A percentile compares a stretch with the other conserved stretches of the same genome.
These are phyloP conservation scores for Naumovozyma castellii DNA, from an alignment of 805 yeast genomes.

Conservation along the genomic window DNA sequence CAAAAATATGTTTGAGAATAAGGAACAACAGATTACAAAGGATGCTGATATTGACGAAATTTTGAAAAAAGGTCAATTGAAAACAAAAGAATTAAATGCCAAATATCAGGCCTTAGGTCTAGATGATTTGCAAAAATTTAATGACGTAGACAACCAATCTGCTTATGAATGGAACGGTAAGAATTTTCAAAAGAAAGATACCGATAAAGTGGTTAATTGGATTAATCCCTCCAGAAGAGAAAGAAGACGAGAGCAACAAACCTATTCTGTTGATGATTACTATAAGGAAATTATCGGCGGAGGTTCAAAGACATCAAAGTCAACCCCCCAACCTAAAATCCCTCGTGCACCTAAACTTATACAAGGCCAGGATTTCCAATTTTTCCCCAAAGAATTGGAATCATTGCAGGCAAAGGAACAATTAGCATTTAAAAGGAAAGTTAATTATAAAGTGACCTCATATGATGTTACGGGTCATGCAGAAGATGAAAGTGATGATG, in stretches of 20 bases:
- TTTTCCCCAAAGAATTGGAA: constrained; percentile 47
- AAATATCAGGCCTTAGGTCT: constrained; percentile 80
- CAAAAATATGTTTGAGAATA: constrained; percentile 64
- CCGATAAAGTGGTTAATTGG: constrained; percentile 42
- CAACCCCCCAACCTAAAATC: constrained; percentile 33
- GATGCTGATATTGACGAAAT: constrained; percentile 76
- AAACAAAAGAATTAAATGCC: constrained; percentile 68
- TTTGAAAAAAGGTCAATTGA: constrained; percentile 68
- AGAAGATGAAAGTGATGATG: constrained; percentile 40
- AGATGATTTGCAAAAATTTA: constrained; percentile 87
- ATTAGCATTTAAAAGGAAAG: constrained; percentile 49
- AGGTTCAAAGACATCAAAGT: constrained; percentile 24
- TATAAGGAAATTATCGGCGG: constrained; percentile 54
- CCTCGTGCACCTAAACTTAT: constrained; percentile 58
- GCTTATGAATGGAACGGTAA: constrained; percentile 98
- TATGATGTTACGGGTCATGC: constrained; percentile 49
- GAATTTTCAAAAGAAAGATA: constrained; percentile 34
- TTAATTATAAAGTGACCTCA: constrained; percentile 47
- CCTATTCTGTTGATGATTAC: constrained; percentile 67
- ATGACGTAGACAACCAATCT: constrained; percentile 59
- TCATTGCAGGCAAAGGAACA: constrained; percentile 56
- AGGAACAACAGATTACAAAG: constrained; percentile 24
- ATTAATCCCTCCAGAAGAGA: constrained; percentile 51
- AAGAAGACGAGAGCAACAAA: constrained; percentile 69
- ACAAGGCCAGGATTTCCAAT: constrained; percentile 64